Conservation (phyloP, 805 yeast genomes). For the Torulaspora microellipsoides region DNA sequence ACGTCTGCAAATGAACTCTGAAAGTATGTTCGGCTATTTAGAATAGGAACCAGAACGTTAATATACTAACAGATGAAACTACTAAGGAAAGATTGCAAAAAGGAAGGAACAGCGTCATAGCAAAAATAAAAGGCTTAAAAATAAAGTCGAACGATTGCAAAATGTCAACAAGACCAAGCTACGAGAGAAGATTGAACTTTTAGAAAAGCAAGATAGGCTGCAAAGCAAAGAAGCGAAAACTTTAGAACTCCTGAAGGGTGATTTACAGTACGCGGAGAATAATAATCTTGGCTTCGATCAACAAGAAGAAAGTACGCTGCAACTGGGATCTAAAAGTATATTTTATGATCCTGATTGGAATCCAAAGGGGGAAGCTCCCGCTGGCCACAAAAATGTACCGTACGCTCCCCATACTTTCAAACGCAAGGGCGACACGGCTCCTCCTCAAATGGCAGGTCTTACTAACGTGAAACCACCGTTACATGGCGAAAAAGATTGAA, state of each 20-base stretch:
- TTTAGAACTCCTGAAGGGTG: slow-evolving; percentile 36
- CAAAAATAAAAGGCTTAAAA: slow-evolving; percentile 21
- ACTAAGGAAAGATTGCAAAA: slow-evolving; percentile 26
- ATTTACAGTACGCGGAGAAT: slow-evolving; percentile 39
- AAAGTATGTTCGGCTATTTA: no score
- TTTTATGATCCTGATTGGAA: slow-evolving; percentile 66
- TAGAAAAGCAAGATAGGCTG: slow-evolving; percentile 26
- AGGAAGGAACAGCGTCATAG: slow-evolving; percentile 25
- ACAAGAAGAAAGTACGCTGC: slow-evolving; percentile 4
- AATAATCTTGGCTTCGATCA: slow-evolving; percentile 11
- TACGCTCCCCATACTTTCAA: slow-evolving; percentile 32
- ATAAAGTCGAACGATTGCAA: slow-evolving; percentile 24
- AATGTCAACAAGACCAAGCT: slow-evolving; percentile 24
- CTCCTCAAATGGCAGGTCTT: slow-evolving; percentile 17
- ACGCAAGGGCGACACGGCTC: slow-evolving; percentile 16
- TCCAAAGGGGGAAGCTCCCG: slow-evolving; percentile 53
- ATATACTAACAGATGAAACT: neutral
- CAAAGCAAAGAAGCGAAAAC: slow-evolving; percentile 35
- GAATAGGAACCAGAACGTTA: no score
- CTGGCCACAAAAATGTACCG: slow-evolving; percentile 26
- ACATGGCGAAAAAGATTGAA: neutral
- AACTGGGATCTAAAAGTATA: slow-evolving; percentile 47
- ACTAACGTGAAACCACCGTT: slow-evolving; percentile 32
- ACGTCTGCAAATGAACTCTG: no score
- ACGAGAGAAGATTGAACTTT: slow-evolving; percentile 17